Conservation (phyloP, 441 rosid species). For the Melastoma candidum region DNA sequence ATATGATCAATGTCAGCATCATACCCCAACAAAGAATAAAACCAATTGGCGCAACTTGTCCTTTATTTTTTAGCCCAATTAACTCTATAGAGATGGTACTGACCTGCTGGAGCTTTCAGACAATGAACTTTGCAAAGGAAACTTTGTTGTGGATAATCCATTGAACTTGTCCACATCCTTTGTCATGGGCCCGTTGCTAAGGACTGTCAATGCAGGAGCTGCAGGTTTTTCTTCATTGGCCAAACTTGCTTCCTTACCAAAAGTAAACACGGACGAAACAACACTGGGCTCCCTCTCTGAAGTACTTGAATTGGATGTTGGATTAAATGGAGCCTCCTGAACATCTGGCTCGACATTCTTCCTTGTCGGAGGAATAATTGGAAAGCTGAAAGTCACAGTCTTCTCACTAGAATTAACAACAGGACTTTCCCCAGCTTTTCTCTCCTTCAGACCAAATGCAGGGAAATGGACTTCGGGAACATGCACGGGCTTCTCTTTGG, state of each 20-base stretch:
- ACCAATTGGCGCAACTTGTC: neutral
- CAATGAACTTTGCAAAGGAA: conserved; percentile 18
- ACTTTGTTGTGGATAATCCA: conserved; percentile 20
- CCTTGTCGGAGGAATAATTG: conserved; percentile 20
- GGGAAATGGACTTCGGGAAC: conserved; percentile 17
- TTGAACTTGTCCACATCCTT: conserved; percentile 12
- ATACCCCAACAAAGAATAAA: neutral
- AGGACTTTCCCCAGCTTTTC: conserved; percentile 20
- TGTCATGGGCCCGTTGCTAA: conserved; percentile 10
- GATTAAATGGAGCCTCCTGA: conserved; percentile 22
- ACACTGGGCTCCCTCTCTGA: conserved; percentile 17
- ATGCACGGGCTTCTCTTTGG: conserved; percentile 23
- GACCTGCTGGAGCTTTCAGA: conserved; percentile 38
- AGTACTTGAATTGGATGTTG: conserved; percentile 20
- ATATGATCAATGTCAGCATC: neutral
- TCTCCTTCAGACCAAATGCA: conserved; percentile 23
- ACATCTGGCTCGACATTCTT: conserved; percentile 25
- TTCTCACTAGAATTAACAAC: conserved; percentile 28
- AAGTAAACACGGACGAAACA: conserved; percentile 17
- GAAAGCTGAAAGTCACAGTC: conserved; percentile 17
- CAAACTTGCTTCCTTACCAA: conserved; percentile 21
- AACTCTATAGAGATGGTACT: conserved; percentile 2
- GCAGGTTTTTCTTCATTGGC: conserved; percentile 26
- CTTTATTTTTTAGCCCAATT: too few species aligned
- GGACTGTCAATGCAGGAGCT: conserved; percentile 14